Conservation (phyloP, 208 protist species). For the Trypanosoma cruzi region DNA sequence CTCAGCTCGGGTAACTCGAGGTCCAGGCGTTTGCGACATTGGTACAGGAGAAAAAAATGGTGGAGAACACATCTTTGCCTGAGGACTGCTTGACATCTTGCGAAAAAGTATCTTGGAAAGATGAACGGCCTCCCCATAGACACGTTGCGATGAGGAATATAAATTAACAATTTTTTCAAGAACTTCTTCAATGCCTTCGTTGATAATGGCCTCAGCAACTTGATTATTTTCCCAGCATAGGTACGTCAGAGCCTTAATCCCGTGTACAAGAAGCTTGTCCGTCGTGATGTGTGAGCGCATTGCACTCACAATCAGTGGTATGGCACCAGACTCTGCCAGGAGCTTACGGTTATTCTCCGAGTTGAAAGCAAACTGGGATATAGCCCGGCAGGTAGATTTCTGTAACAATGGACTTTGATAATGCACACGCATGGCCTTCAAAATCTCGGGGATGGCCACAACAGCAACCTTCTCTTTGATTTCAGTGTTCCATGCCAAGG, state of each 20-base stretch:
- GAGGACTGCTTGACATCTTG: slow-evolving; percentile 74
- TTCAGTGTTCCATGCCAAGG: slow-evolving; percentile 91
- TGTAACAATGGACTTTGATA: slow-evolving; percentile 82
- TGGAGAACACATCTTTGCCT: slow-evolving; percentile 60
- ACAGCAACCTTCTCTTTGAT: slow-evolving; percentile 89
- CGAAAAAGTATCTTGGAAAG: slow-evolving; percentile 91
- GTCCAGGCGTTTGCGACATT: slow-evolving; percentile 60
- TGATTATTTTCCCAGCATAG: slow-evolving; percentile 91
- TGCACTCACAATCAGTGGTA: slow-evolving; percentile 85
- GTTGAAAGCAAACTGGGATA: slow-evolving; percentile 94
- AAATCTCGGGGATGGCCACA: slow-evolving; percentile 82
- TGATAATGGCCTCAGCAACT: slow-evolving; percentile 88
- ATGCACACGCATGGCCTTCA: slow-evolving; percentile 85
- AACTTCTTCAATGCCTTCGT: slow-evolving; percentile 71
- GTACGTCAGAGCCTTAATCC: slow-evolving; percentile 92
- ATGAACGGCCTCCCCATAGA: slow-evolving; percentile 88
- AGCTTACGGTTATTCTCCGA: slow-evolving; percentile 89
- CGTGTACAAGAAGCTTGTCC: slow-evolving; percentile 92
- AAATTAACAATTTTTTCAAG: slow-evolving; percentile 71
- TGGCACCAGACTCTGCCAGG: slow-evolving; percentile 79
- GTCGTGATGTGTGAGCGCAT: slow-evolving; percentile 81
- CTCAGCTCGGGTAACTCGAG: slow-evolving; percentile 24
- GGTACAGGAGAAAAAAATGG: slow-evolving; percentile 74
- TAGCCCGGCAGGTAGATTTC: slow-evolving; percentile 91
- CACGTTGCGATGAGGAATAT: slow-evolving; percentile 67